Conservation (phyloP, 805 yeast genomes). For the Maudiozyma serrabonitensis region DNA sequence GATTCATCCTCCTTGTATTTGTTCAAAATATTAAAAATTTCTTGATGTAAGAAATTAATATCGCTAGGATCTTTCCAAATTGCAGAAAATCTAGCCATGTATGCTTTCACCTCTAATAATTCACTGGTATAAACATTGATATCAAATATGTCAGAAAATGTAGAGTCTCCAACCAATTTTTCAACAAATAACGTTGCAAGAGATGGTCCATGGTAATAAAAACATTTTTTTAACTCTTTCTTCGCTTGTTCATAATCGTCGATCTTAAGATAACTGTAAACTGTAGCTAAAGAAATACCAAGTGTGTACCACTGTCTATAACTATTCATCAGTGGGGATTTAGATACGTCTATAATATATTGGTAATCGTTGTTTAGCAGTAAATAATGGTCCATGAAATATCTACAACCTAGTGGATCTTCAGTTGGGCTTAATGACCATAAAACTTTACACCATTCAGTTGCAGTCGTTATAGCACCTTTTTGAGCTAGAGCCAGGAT, state of each 20-base stretch:
- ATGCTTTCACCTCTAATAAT: constrained; percentile 43
- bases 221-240: constrained; percentile 40
- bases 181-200: constrained; percentile 17
- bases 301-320: constrained; percentile 66
- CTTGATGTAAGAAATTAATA: constrained; percentile 39
- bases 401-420: constrained; percentile 79
- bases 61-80: constrained; percentile 45
- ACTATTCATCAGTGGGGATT: constrained; percentile 46
- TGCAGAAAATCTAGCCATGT: constrained; percentile 43
- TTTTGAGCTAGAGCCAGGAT: constrained; percentile 62
- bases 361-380: constrained; percentile 53
- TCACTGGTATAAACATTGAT: constrained; percentile 11
- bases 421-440: constrained; percentile 63
- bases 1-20: constrained; percentile 6
- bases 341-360: constrained; percentile 48
- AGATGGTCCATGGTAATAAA: constrained; percentile 46
- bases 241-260: constrained; percentile 38
- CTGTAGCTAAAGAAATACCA: constrained; percentile 56
- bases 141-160: constrained; percentile 11
- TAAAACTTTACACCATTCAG: constrained; percentile 61
- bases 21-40: constrained; percentile 26
- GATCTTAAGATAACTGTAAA: constrained; percentile 47
- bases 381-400: constrained; percentile 73
- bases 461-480: constrained; percentile 70
- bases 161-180: constrained; percentile 17